Conservation (phyloP, 768 basidiomycete species). For the Tylopilus sp. region DNA sequence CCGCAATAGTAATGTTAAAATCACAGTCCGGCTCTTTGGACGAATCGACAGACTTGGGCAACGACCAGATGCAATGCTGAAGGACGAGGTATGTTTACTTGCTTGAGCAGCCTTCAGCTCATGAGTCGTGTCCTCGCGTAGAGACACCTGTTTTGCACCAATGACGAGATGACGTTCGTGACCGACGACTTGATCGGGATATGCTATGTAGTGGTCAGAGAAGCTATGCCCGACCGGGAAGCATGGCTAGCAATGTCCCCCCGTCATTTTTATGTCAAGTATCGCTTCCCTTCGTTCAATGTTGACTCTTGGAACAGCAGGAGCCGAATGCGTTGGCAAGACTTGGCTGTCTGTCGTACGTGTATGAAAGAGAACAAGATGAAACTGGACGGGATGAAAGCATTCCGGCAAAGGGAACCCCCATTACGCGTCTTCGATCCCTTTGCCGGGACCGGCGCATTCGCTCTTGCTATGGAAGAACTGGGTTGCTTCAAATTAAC, state of each 20-base stretch:
- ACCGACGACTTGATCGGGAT: slow-evolving; percentile 43
- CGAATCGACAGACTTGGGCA: slow-evolving; percentile 39
- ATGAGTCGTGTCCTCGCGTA: slow-evolving; percentile 26
- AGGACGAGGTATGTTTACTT: slow-evolving; percentile 50
- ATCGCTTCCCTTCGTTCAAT: slow-evolving; percentile 43
- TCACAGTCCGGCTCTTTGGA: slow-evolving; percentile 47
- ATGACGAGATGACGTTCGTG: slow-evolving; percentile 36
- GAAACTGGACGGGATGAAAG: slow-evolving; percentile 30
- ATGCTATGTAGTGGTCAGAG: slow-evolving; percentile 45
- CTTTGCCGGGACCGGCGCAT: slow-evolving; percentile 53
- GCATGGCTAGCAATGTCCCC: slow-evolving; percentile 52
- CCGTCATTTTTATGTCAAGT: slow-evolving; percentile 56
- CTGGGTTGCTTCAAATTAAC: slow-evolving; percentile 56
- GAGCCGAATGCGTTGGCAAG: slow-evolving; percentile 28
- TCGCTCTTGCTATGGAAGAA: slow-evolving; percentile 55
- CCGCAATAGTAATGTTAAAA: slow-evolving; percentile 14
- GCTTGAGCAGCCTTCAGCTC: not conserved
- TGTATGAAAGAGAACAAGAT: slow-evolving; percentile 38
- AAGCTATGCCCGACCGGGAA: slow-evolving; percentile 32
- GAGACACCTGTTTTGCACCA: slow-evolving; percentile 62
- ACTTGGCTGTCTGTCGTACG: slow-evolving; percentile 43
- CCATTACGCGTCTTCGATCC: slow-evolving; percentile 39
- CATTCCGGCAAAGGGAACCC: slow-evolving; percentile 28
- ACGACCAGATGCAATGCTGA: slow-evolving; percentile 39
- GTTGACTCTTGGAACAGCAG: slow-evolving; percentile 39